Base-by-base conservation (phyloP, 1,139 yeast species). In the Meyerozyma guilliermondii region DNA sequence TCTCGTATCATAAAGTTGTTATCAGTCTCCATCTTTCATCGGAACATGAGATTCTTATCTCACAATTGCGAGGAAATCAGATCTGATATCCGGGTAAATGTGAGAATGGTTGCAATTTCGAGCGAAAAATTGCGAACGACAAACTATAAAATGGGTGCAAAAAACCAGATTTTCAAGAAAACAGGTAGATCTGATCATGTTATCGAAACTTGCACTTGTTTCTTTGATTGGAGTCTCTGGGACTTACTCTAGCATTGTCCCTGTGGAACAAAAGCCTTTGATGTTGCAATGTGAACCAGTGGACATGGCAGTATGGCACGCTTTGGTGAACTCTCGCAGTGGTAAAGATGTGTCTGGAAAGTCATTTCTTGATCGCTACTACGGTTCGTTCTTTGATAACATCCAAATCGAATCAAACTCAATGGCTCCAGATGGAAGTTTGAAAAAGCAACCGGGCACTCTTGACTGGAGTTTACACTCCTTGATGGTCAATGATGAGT, bases 311-410 rank as follows among this genome's bases (percentile, higher is more conserved):
- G n/a, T n/a, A n/a, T n/a, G n/a, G n/a, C n/a, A 42, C 38, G 4
- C 44, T n/a, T 18, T 42, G 27, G 38, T 18, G n/a, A 26, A 24
- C 18, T 40, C 43, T 7, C 33, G 33, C 16, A 29, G 16, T 29
- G 43, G 46, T 10, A 36, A 44, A 7, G 51, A 48, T 24, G 41
- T 46, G 31, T 40, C 44, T 13, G 41, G 42, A 27, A 43, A 41
- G 33, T 59, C 68, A 3, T 62, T 64, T 44, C 49, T 63, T 39
- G 68, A 64, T 41, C 52, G 53, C 39, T 62, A 59, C 51, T 62
- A 52, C 44, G 68, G 68, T 20, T 51, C 60, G 16, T 61, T 64
- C 41, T 43, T 63, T 36, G 63, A 59, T 16, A 53, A 48, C 31
- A 45, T 49, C 20, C 46, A 46, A 24, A 39, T 42, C 7, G 22